phyloP scores from a whole-genome alignment of 2,329 filamentous ascomycete species.

The Bipolaris cookei region DNA sequence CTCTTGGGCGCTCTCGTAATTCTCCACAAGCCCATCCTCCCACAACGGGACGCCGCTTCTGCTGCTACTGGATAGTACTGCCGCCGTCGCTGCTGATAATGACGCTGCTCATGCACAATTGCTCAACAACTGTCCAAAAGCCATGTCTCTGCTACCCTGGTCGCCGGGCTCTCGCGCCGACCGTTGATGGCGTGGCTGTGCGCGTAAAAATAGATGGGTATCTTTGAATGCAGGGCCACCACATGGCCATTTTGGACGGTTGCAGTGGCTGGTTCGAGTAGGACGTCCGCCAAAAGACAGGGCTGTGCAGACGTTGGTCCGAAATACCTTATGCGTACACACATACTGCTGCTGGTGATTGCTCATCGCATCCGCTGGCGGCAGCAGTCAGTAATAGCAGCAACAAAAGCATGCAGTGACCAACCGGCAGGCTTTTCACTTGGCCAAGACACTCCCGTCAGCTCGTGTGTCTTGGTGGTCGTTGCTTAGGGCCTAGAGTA shows the following conservation, averaged over 20 bases:
- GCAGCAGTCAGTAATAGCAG: not conserved
- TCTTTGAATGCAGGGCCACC: slow-evolving; percentile 3
- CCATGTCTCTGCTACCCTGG: not conserved
- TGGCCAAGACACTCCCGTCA: not conserved
- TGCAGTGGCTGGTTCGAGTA: slow-evolving; percentile 11
- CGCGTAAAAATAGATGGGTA: slow-evolving; percentile 13
- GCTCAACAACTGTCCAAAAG: not conserved
- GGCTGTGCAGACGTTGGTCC: not conserved
- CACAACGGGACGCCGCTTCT: not conserved
- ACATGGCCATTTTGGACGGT: slow-evolving; percentile 1
- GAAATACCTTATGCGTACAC: not conserved
- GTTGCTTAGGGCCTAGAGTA: not conserved
- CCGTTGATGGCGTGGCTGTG: slow-evolving; percentile 11
- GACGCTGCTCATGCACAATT: not conserved
- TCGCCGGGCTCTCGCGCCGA: slow-evolving; percentile 1
- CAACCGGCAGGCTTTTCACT: not conserved
- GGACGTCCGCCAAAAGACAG: slow-evolving; percentile 1
- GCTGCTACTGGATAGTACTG: not conserved
- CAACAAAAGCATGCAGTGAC: not conserved
- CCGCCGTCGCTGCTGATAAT: not conserved
- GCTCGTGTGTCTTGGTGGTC: not conserved
- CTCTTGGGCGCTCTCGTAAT: not conserved
- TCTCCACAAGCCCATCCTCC: not conserved
- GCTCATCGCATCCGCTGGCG: not conserved
- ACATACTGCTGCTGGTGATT: not conserved